These are phyloP conservation scores for Dimargaris xerosporica DNA, from an alignment of 192 early-diverging fungal genomes.

Conservation along the genomic window DNA sequence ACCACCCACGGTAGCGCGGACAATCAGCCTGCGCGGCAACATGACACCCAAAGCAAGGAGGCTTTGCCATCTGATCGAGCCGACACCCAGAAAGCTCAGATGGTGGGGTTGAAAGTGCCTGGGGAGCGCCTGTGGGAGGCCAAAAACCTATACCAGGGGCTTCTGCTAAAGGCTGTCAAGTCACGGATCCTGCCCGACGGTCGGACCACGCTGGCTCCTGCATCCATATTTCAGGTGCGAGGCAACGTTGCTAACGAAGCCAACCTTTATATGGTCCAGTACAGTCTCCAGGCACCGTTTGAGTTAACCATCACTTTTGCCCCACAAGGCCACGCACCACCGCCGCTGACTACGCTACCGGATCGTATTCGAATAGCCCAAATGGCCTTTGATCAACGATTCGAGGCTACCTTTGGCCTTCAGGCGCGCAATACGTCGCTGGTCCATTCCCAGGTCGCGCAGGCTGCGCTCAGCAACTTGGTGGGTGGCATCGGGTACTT, in stretches of 20 bases:
- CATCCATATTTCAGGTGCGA: not conserved
- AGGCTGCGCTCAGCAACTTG: constrained; percentile 63
- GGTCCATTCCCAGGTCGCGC: constrained; percentile 51
- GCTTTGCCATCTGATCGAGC: constrained; percentile 1
- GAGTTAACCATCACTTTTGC: not conserved
- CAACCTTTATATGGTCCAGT: not conserved
- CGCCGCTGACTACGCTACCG: not conserved
- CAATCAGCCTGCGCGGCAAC: constrained; percentile 14
- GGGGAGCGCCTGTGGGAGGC: constrained; percentile 20
- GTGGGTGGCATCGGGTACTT: constrained; percentile 76
- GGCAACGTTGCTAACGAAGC: not conserved
- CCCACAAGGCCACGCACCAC: not conserved
- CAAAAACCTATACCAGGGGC: constrained; percentile 17
- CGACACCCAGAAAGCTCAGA: constrained; percentile 7
- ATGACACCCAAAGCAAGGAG: constrained; percentile 4
- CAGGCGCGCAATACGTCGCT: constrained; percentile 37
- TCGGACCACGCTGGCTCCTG: not conserved
- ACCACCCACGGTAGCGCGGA: constrained; percentile 19
- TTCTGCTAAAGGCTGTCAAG: constrained; percentile 13
- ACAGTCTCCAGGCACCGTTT: constrained; percentile 4
- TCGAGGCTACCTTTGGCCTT: constrained; percentile 49
- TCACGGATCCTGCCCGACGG: not conserved
- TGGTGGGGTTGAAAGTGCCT: constrained; percentile 17
- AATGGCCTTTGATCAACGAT: constrained; percentile 43
- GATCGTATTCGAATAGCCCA: constrained; percentile 22